A percentile compares a stretch with the other conserved stretches of the same genome.
phyloP scores from a whole-genome alignment of 2,329 filamentous ascomycete species.

The Exophiala mesophila region DNA sequence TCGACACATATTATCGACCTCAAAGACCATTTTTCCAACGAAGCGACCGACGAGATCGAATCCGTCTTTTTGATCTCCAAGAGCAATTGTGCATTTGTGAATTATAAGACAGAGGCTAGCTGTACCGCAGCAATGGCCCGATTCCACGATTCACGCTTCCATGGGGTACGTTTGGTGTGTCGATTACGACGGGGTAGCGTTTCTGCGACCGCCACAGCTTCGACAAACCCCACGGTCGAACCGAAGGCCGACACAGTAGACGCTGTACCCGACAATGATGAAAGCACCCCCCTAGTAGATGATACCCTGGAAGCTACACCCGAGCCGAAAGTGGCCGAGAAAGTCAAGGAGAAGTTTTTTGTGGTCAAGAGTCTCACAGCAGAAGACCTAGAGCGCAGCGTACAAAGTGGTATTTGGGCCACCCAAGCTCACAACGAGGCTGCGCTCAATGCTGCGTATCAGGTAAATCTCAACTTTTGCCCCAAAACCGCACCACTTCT shows the following conservation, averaged over 20 bases:
- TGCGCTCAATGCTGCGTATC: constrained; percentile 74
- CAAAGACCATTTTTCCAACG: constrained; percentile 85
- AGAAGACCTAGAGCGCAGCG: constrained; percentile 83
- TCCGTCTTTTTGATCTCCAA: constrained; percentile 93
- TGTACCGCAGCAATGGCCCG: constrained; percentile 73
- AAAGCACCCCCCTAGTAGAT: constrained; percentile 13
- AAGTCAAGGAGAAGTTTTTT: constrained; percentile 71
- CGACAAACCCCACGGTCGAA: constrained; percentile 49
- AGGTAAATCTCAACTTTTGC: constrained; percentile 49
- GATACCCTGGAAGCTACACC: constrained; percentile 17
- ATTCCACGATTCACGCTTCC: constrained; percentile 86
- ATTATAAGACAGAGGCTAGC: constrained; percentile 75
- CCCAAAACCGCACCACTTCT: constrained; percentile 15
- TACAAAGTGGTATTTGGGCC: constrained; percentile 85
- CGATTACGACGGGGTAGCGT: constrained; percentile 61
- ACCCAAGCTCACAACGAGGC: constrained; percentile 92
- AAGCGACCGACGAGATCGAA: constrained; percentile 69
- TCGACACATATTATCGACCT: constrained; percentile 74
- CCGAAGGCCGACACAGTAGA: constrained; percentile 27
- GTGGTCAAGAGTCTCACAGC: constrained; percentile 88
- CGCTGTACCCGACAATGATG: constrained; percentile 8
- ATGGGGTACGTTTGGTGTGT: constrained; percentile 80
- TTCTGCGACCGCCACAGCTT: constrained; percentile 28
- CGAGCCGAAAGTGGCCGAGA: constrained; percentile 20
- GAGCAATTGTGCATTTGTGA: constrained; percentile 95